Evolutionary conservation across 2,329 filamentous ascomycete species (phyloP).

Genomic region (Penicillium sp.): DNA sequence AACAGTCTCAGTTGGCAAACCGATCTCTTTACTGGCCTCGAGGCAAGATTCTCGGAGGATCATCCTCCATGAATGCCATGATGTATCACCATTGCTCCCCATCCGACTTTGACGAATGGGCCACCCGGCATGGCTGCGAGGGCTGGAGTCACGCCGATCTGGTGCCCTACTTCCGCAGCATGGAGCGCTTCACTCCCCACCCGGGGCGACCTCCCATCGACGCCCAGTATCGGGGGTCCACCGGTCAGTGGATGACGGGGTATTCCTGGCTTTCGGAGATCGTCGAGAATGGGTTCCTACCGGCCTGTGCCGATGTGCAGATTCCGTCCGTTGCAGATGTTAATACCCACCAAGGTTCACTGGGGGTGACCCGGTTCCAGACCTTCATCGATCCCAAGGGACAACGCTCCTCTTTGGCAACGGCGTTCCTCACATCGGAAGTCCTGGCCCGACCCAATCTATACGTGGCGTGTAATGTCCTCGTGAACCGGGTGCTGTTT

Average conservation of each 20-base stretch:
- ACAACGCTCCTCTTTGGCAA: conserved; percentile 14
- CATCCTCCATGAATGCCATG: conserved; percentile 14
- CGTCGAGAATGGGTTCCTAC: conserved; percentile 12
- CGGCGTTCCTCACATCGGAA: conserved; percentile 10
- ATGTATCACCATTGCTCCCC: conserved; percentile 17
- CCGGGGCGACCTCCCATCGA: conserved; percentile 10
- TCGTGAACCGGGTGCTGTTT: conserved; percentile 20
- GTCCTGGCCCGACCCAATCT: conserved; percentile 12
- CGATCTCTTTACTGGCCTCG: conserved; percentile 16
- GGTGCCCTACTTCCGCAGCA: conserved; percentile 41
- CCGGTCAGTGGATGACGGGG: conserved; percentile 8
- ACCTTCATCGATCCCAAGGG: conserved; percentile 16
- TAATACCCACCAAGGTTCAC: conserved; percentile 7
- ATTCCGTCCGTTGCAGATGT: neutral
- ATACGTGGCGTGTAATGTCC: conserved; percentile 14
- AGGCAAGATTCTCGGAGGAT: conserved; percentile 14
- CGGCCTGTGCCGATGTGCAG: conserved; percentile 9
- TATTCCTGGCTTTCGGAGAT: conserved; percentile 15
- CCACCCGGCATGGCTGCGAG: conserved; percentile 7
- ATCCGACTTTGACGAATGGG: conserved; percentile 16
- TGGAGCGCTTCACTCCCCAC: conserved; percentile 15
- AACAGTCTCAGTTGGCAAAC: conserved; percentile 10
- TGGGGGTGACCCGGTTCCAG: conserved; percentile 14
- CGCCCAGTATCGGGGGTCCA: conserved; percentile 4
- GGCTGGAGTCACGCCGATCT: conserved; percentile 42